Conservation (phyloP, 768 basidiomycete genomes). For the Tulasnella sp. region DNA sequence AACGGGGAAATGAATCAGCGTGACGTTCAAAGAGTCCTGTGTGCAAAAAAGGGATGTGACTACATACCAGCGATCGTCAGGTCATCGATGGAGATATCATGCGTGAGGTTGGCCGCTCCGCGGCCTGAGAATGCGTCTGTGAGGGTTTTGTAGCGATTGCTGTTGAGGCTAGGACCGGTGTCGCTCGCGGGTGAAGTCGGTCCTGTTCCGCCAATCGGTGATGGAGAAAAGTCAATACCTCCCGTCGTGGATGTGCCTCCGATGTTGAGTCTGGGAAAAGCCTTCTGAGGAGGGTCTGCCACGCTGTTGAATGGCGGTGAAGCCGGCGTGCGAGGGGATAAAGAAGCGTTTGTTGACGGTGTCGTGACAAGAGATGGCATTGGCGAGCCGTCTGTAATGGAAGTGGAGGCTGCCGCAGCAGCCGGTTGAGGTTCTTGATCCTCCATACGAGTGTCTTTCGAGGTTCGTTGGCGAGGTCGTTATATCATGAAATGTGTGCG, state of each 20-base stretch:
- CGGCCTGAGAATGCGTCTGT: background rate
- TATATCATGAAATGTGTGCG: background rate
- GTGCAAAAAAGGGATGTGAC: background rate
- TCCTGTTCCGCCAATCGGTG: background rate
- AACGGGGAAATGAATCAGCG: background rate
- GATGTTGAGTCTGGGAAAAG: background rate
- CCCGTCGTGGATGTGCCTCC: background rate
- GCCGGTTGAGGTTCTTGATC: background rate
- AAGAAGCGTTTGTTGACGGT: background rate
- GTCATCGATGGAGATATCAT: conserved; percentile 15
- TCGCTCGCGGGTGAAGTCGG: background rate
- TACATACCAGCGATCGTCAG: conserved; percentile 15
- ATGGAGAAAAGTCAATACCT: background rate
- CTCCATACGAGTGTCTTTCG: background rate
- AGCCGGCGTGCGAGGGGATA: conserved; percentile 2
- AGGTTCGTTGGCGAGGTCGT: background rate
- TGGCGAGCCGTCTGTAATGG: background rate
- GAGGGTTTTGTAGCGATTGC: background rate
- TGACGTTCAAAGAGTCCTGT: background rate
- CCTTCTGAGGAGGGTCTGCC: background rate
- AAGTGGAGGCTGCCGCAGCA: background rate
- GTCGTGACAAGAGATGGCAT: conserved; percentile 9
- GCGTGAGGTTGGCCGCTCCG: background rate
- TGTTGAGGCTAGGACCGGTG: background rate
- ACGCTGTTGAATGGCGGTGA: background rate